Conservation (phyloP, 805 yeast species). For the Starmerella stigmatis region DNA sequence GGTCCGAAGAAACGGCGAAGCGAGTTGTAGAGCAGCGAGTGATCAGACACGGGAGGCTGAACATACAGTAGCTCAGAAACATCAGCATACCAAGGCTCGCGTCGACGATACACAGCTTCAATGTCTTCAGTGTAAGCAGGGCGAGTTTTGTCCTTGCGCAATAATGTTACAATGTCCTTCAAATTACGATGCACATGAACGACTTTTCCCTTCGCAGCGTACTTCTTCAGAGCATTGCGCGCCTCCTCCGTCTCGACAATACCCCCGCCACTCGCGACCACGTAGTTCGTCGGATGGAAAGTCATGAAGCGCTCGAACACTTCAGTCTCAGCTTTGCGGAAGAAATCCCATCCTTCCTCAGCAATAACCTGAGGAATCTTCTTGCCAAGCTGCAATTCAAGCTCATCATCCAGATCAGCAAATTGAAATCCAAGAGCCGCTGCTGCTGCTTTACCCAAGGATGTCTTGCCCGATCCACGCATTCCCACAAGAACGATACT, state of each 20-base stretch:
- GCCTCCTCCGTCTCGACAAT: constrained; percentile 69
- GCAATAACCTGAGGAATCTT: constrained; percentile 40
- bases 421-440: constrained; percentile 47
- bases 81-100: constrained; percentile 68
- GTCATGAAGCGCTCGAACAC: constrained; percentile 44
- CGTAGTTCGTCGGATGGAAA: constrained; percentile 41
- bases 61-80: constrained; percentile 73
- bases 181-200: constrained; percentile 84
- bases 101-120: constrained; percentile 68
- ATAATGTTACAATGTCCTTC: constrained; percentile 63
- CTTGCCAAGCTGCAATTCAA: constrained; percentile 45
- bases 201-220: constrained; percentile 51
- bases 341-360: constrained; percentile 76
- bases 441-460: constrained; percentile 73
- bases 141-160: constrained; percentile 67
- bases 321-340: constrained; percentile 56
- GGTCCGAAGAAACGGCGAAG: constrained; percentile 48
- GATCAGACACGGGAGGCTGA: constrained; percentile 46
- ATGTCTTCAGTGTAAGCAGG: constrained; percentile 82
- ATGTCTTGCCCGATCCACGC: constrained; percentile 96
- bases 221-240: constrained; percentile 50
- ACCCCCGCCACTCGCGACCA: constrained; percentile 95
- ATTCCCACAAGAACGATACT: constrained; percentile 82
- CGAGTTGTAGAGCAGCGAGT: constrained; percentile 45
- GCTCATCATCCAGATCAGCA: constrained; percentile 64